Base-by-base conservation (phyloP, 805 yeast genomes). In the Yamadazyma ubonensis region DNA sequence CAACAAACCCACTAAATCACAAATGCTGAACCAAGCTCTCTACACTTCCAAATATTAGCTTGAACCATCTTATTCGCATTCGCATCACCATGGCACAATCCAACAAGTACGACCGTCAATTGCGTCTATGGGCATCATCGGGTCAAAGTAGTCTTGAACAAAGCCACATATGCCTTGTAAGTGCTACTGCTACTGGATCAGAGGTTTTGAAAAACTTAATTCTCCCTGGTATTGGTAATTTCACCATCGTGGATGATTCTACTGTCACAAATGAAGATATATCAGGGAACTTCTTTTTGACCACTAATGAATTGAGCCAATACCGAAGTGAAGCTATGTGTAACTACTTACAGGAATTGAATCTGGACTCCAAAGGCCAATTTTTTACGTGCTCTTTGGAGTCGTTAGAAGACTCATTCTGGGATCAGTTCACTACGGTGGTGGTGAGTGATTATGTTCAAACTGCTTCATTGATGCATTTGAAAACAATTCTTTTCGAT, bases 141-240 rank as follows among this genome's bases (percentile, higher is more conserved):
- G 99, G 97, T 3, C 99, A 91, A 53, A 43, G 58, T 3, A 65
- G 69, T 5, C 66, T 91, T 12, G 76, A 76, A 22, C 52, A 55
- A 2, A 67, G 90, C 0, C 79, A 74, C 40, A 70, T 89, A 3
- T 75, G 88, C 40, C 58, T 88, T 2, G 50, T 88, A 2, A 76
- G 78, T 32, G 79, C 79, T 4, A 67, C 78, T 1, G 53, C 80
- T 0, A 67, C 81, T 0, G 78, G 83, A 1, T 71, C 80, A 2
- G 98, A 91, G 58, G 61, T 78, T 3, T 58, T 84, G 27, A 90
- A 91, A 66, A 88, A 89, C 58, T 64, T 91, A 42, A 78, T 85
- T 1, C 66, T 91, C 14, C 90, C 95, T 0, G 78, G 86, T 0
- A 65, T 82, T 28, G 91, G 95, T 3, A 53, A 69, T 11, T 71